Percentiles rank a stretch among this genome's conserved stretches.
Evolutionary conservation across 495 filamentous ascomycete species (phyloP).

Genomic region (Penicillium paradoxum): DNA sequence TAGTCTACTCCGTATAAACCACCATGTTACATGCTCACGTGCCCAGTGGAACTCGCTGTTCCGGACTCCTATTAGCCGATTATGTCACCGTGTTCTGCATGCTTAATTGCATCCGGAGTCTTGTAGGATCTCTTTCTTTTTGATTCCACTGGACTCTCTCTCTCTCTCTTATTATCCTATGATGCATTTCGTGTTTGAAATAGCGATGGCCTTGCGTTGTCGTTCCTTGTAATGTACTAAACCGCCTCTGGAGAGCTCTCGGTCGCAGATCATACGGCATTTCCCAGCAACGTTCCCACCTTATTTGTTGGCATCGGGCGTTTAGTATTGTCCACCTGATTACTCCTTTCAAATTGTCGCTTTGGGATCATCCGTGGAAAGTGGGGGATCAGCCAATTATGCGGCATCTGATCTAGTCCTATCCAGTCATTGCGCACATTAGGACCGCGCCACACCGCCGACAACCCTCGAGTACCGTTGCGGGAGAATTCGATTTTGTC

Average conservation of each 20-base stretch:
- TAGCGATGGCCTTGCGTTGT: not conserved
- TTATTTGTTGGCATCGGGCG: conserved; percentile 4
- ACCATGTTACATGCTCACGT: not conserved
- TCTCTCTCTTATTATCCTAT: not conserved
- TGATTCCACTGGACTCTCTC: not conserved
- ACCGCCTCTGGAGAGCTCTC: not conserved
- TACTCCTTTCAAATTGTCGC: not conserved
- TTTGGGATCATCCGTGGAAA: conserved; percentile 5
- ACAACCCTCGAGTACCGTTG: not conserved
- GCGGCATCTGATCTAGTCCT: conserved; percentile 25
- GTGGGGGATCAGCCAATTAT: conserved; percentile 27
- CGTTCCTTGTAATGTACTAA: conserved; percentile 5
- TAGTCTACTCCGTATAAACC: not conserved
- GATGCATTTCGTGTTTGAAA: not conserved
- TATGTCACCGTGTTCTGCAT: conserved; percentile 5
- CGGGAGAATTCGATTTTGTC: not conserved
- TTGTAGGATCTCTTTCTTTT: not conserved
- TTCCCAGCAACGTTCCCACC: not conserved
- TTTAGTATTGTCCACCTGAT: conserved; percentile 6
- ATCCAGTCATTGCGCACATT: conserved; percentile 16
- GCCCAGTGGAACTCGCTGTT: not conserved
- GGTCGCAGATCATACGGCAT: conserved; percentile 16
- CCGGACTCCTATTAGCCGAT: not conserved
- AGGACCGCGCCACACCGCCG: conserved; percentile 22
- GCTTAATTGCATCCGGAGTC: conserved; percentile 6